These are phyloP conservation scores for Pinus taeda DNA, from an alignment of 75 land plant species.

Conservation along the genomic window DNA sequence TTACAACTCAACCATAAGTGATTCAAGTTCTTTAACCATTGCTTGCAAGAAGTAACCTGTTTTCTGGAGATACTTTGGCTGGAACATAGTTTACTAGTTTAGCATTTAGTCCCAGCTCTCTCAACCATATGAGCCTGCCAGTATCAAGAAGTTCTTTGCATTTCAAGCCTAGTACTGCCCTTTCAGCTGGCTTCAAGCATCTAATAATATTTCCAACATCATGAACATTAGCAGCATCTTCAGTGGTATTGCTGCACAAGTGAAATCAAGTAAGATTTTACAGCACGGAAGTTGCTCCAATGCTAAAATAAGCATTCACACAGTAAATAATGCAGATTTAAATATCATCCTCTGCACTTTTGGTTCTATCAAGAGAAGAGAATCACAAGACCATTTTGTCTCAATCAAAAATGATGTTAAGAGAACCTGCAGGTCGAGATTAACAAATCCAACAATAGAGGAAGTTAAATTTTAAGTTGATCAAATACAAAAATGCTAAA, in stretches of 20 bases:
- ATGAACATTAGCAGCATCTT: not conserved
- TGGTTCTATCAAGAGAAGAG: not conserved
- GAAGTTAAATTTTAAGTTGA: not conserved
- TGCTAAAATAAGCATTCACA: not conserved
- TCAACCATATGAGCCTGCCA: slow-evolving; percentile 72
- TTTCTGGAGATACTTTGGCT: slow-evolving; percentile 77
- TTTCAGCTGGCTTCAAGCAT: slow-evolving; percentile 43
- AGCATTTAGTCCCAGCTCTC: slow-evolving; percentile 50
- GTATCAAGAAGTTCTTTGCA: slow-evolving; percentile 87
- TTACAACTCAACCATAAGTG: no score
- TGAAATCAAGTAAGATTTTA: not conserved
- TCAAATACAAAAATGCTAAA: no score
- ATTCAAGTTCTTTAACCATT: not conserved
- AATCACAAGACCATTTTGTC: not conserved
- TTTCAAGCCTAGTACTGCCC: slow-evolving; percentile 74
- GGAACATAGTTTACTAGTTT: slow-evolving; percentile 76
- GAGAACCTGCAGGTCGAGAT: not conserved
- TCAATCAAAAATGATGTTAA: not conserved
- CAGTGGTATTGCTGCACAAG: slow-evolving; percentile 6
- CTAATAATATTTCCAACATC: slow-evolving; percentile 21
- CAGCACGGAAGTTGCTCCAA: not conserved
- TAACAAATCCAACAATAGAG: not conserved
- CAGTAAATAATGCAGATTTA: not conserved
- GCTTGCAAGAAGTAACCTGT: slow-evolving; percentile 68
- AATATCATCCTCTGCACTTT: not conserved